Base-by-base conservation (phyloP, 345 rosid species). In the Sisymbrium altissimum region DNA sequence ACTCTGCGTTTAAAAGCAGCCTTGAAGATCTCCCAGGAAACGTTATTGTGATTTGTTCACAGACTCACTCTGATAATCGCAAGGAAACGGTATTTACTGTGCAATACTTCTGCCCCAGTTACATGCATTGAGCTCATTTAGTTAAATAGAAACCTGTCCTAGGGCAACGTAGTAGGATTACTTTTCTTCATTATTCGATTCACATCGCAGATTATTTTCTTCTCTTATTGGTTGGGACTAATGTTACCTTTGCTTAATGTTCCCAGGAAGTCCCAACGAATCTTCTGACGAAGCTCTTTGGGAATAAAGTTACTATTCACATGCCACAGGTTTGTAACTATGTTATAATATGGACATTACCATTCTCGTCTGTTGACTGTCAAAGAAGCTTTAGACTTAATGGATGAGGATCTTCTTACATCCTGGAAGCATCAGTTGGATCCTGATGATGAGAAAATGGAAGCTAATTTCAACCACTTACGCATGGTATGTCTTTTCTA, bases 371-470 rank as follows among this genome's bases (percentile, higher is more conserved):
- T 36, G 66, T 35, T 46, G 30, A 5, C 18, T 80, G 69, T 52
- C 39, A 32, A 38, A 11, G 62, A 40, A 66, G 18, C 55, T 13
- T 30, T 23, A 45, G 50, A 73, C 57, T 36, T 57, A 39, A 66
- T 65, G 72, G 29, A 56, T 72, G 98, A 90, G 79, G 82, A 78
- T 8, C 85, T 83, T 78, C 89, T 90, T 64, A 84, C 78, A 15
- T 83, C 86, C 48, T 91, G 97, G 97, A 93, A 88, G 75, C 79
- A 89, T 67, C 93, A 91, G 45, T 70, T 93, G 83, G 93, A 87
- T 73, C 82, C 82, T 73, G 97, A 93, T 85, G 79, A 89, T 63
- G 97, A 86, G 74, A 89, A 89, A 82, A 73, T 83, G 85, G 87
- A 89, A 80, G 96, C 88, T 56, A 93, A 93, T 81, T 48, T 84